phyloP scores from a whole-genome alignment of 2,329 filamentous ascomycete genomes.

The Cytospora piceicola region DNA sequence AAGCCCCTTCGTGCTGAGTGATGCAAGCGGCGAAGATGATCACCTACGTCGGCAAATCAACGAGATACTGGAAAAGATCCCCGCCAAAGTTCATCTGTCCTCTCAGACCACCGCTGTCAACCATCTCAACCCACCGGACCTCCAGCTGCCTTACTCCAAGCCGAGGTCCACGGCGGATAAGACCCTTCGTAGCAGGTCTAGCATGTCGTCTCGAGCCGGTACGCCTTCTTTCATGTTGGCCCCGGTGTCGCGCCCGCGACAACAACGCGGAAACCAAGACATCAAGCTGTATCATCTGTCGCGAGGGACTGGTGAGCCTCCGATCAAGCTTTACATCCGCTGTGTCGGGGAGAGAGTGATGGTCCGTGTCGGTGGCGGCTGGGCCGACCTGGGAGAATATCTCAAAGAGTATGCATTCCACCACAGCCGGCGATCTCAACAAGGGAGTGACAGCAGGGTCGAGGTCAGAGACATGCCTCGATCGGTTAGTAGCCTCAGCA shows the following conservation, averaged over 20 bases:
- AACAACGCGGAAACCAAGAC: constrained; percentile 64
- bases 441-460: constrained; percentile 54
- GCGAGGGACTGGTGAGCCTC: constrained; percentile 78
- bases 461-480: constrained; percentile 59
- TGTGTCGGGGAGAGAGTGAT: constrained; percentile 94
- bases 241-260: constrained; percentile 58
- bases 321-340: constrained; percentile 93
- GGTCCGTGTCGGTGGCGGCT: constrained; percentile 97
- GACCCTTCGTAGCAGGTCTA: constrained; percentile 53
- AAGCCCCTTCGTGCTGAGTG: constrained; percentile 42
- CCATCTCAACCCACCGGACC: constrained; percentile 62
- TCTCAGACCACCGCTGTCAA: constrained; percentile 53
- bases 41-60: constrained; percentile 80
- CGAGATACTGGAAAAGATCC: constrained; percentile 76
- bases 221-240: constrained; percentile 73
- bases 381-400: constrained; percentile 95
- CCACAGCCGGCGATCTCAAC: constrained; percentile 72
- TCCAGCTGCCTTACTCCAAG: constrained; percentile 54
- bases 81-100: constrained; percentile 76
- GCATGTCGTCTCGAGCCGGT: constrained; percentile 54
- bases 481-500: constrained; percentile 28
- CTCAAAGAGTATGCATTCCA: constrained; percentile 91
- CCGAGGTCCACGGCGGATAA: constrained; percentile 36
- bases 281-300: constrained; percentile 93
- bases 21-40: constrained; percentile 57